Evolutionary conservation across 306 rosid species (phyloP).

Genomic region (Delonix regia): DNA sequence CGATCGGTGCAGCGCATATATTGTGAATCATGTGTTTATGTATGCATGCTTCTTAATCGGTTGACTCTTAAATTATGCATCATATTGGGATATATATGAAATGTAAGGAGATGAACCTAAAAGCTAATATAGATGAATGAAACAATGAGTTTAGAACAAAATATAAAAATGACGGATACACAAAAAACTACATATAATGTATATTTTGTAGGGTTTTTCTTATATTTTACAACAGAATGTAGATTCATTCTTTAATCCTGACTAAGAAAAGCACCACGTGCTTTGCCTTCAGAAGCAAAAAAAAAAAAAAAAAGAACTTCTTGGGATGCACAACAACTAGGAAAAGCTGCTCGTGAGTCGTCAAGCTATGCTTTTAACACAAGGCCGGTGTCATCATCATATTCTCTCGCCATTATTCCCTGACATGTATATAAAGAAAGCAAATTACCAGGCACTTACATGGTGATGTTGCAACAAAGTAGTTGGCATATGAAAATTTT

Average conservation of each 20-base stretch:
- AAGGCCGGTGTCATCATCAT: constrained; percentile 32
- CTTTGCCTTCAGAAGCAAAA: constrained; percentile 32
- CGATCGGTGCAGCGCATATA: too few relatives aligned
- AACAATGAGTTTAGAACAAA: neutral
- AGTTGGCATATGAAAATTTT: too few relatives aligned
- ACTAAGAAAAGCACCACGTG: constrained; percentile 38
- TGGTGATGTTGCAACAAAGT: neutral
- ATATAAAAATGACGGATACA: neutral
- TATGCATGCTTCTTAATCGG: neutral
- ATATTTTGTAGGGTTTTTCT: neutral
- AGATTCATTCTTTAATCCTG: neutral
- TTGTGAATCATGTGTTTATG: too few relatives aligned
- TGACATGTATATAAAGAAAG: neutral
- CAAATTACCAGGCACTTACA: neutral
- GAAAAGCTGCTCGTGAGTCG: constrained; percentile 15
- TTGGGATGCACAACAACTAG: constrained; percentile 31
- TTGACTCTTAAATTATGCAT: neutral
- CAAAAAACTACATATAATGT: neutral
- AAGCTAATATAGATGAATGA: too few relatives aligned
- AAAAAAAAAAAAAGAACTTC: neutral
- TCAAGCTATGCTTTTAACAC: constrained; percentile 32
- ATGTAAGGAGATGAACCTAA: too few relatives aligned
- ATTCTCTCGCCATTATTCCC: constrained; percentile 24
- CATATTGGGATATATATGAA: too few relatives aligned
- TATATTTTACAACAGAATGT: neutral